A percentile compares a stretch with the other conserved stretches of the same genome.
These are phyloP conservation scores for Annulohypoxylon nitens DNA, from an alignment of 495 filamentous ascomycete genomes.

Conservation along the genomic window DNA sequence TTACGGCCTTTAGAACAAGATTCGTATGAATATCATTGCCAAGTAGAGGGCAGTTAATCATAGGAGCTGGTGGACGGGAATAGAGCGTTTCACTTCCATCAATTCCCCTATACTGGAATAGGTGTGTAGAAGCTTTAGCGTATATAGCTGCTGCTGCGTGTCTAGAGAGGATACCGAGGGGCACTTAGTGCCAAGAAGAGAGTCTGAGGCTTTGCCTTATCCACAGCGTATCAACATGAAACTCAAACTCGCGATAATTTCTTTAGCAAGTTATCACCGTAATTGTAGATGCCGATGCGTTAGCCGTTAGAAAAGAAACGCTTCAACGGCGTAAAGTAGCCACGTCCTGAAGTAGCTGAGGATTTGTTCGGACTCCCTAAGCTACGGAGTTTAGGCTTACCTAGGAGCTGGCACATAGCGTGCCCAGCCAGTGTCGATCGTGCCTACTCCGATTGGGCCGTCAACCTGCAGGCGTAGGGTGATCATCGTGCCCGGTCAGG, in stretches of 20 bases:
- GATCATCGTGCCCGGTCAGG: slow-evolving; percentile 22
- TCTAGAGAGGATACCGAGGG: background rate
- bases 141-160: background rate
- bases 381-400: slow-evolving; percentile 15
- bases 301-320: background rate
- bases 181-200: too few relatives aligned
- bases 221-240: background rate
- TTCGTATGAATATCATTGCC: background rate
- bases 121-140: background rate
- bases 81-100: background rate
- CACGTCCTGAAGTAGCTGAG: background rate
- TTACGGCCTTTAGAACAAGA: background rate
- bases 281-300: background rate
- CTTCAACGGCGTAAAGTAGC: background rate
- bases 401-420: slow-evolving; percentile 3
- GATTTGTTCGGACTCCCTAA: slow-evolving; percentile 1
- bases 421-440: background rate
- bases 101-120: background rate
- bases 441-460: slow-evolving; percentile 27
- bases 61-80: background rate
- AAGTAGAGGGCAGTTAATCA: background rate
- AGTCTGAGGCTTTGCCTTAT: background rate
- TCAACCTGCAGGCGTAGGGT: background rate
- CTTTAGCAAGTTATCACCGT: background rate
- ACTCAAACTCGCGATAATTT: background rate